Evolutionary conservation across 2,329 filamentous ascomycete genomes (phyloP), one percentile per base, ranked within the genome.

Genomic region (Tolypocladium capitatum): DNA sequence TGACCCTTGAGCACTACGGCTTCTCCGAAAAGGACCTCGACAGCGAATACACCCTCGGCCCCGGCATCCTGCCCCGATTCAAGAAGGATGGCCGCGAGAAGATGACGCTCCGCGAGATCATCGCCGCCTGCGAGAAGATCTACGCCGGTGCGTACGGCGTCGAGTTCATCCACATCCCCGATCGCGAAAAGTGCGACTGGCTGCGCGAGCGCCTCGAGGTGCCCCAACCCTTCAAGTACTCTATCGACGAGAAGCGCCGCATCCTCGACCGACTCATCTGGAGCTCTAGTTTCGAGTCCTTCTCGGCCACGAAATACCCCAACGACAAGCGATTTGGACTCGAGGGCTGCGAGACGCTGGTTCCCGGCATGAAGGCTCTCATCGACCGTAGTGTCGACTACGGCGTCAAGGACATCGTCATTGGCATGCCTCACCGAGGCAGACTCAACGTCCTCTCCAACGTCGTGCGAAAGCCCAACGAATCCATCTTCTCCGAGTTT

Each of bases 301-400:
- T 98, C 78, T 74, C 94, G 56, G 83, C 92, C 49, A 96, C 89
- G 50, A 98, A 98, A 70, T 97, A 96, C 70, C 92, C 92, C 67
- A 98, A 98, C 70, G 92, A 98, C 73, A 98, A 98, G 79, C 87
- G 92, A 63, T 98, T 98, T 69, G 92, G 92, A 71, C 80, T 98
- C 28, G 92, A 98, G 72, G 92, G 92, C 64, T 94, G 90, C 63
- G 92, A 98, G 70, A 91, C 88, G 49, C 78, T 98, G 56, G 94
- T 98, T 50, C 92, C 92, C 28, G 92, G 92, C 67, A 98, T 98
- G 92, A 98, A 98, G 76, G 92, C 92, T 47, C 74, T 98, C 53
- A 98, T 98, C 55, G 92, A 98, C 69, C 86, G 92, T 62, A 96
- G 90, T 63, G 92, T 98, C 58, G 92, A 98, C 66, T 95, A 95